phyloP scores from a whole-genome alignment of 306 rosid genomes.

The Fragaria ananassa region DNA sequence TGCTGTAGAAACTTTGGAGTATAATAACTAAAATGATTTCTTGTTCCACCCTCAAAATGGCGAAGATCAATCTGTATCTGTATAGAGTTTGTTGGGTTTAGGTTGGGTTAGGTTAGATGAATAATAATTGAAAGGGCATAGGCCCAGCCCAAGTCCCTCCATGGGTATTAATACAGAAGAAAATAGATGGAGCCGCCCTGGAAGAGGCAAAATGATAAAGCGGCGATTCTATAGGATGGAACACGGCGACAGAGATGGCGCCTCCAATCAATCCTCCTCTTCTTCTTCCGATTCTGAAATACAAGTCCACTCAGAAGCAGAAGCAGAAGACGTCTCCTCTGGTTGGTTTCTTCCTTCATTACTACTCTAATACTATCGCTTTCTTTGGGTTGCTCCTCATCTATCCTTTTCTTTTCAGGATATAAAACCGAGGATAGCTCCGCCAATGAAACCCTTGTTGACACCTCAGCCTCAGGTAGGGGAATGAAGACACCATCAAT shows the following conservation, averaged over 20 bases:
- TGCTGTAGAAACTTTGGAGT: no score
- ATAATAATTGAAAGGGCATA: no score
- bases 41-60: no score
- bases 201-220: slow-evolving; percentile 56
- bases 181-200: no score
- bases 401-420: slow-evolving; percentile 30
- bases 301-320: slow-evolving; percentile 23
- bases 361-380: background rate
- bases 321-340: slow-evolving; percentile 44
- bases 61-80: no score
- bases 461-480: slow-evolving; percentile 30
- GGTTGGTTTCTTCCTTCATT: slow-evolving; percentile 36
- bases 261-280: slow-evolving; percentile 56
- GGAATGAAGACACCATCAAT: background rate
- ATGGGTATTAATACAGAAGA: no score
- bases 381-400: background rate
- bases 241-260: slow-evolving; percentile 53
- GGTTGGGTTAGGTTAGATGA: no score
- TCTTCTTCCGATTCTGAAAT: slow-evolving; percentile 53
- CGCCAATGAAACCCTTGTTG: slow-evolving; percentile 46
- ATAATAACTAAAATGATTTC: no score
- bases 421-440: slow-evolving; percentile 74
- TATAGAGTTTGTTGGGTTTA: no score
- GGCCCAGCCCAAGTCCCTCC: no score
- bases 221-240: slow-evolving; percentile 71